Evolutionary conservation across 2,329 filamentous ascomycete genomes (phyloP).

Genomic region (Arthrobotrys sinensis): DNA sequence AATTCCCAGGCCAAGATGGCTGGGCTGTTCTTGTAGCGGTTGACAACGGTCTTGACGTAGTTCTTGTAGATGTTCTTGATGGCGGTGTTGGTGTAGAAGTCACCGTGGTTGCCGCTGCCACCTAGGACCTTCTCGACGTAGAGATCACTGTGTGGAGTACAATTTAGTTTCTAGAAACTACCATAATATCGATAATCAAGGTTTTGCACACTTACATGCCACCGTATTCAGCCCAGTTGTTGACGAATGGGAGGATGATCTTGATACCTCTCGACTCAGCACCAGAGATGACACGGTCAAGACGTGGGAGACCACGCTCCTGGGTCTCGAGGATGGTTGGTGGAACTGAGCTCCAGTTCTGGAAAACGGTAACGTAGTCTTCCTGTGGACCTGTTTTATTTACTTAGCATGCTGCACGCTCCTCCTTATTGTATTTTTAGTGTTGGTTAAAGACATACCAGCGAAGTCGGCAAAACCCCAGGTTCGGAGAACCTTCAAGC

Average conservation of each 20-base stretch:
- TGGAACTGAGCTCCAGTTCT: constrained; percentile 58
- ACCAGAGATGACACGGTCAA: constrained; percentile 76
- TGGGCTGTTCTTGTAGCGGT: constrained; percentile 73
- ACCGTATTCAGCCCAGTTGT: constrained; percentile 80
- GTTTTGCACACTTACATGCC: constrained; percentile 71
- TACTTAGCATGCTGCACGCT: not conserved
- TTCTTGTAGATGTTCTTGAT: constrained; percentile 75
- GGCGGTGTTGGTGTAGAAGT: constrained; percentile 74
- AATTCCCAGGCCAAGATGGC: constrained; percentile 79
- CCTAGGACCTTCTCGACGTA: constrained; percentile 69
- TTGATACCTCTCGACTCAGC: constrained; percentile 76
- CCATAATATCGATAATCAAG: not conserved
- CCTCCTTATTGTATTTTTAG: constrained; percentile 26
- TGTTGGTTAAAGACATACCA: constrained; percentile 29
- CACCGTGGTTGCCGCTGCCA: constrained; percentile 69
- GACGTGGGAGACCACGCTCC: constrained; percentile 72
- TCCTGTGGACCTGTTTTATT: constrained; percentile 42
- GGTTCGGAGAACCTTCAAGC: constrained; percentile 74
- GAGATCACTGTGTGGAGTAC: constrained; percentile 32
- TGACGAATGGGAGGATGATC: constrained; percentile 77
- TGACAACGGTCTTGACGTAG: constrained; percentile 75
- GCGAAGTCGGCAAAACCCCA: constrained; percentile 76
- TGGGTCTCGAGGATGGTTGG: constrained; percentile 49
- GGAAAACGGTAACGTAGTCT: constrained; percentile 60
- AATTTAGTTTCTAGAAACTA: not conserved